Evolutionary conservation across 192 early-diverging fungal genomes (phyloP), one percentile per base, ranked within the genome.

Genomic region (Gonapodya sp.): DNA sequence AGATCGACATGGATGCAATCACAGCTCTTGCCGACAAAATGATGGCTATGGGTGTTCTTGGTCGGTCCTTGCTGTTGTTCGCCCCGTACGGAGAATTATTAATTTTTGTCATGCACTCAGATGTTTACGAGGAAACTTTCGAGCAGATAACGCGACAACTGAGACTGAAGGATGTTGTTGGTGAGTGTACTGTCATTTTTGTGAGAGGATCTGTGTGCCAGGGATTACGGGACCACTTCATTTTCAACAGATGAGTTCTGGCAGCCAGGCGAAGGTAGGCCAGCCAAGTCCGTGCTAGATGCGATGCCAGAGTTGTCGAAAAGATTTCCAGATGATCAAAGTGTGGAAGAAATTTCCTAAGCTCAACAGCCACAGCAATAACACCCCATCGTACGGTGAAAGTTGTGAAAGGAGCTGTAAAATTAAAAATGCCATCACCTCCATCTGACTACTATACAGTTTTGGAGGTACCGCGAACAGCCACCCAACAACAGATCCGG

Each of bases 111-210:
- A 34, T 34, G 8, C 16, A 72, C 32, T 30, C 79, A 89, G 86
- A 87, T 32, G 85, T 84, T 1, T 86, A 89, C 78, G 84, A 86
- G 36, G 75, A 83, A 36, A 84, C 80, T 0, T 89, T 88, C 73
- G 88, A 89, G 73, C 85, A 87, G 36, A 84, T 89, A 24, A 85
- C 85, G 1, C 80, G 88, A 34, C 81, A 74, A 34, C 80, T 89
- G 8, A 83, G 88, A 1, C 73, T 82, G n/a, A 79, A 82, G 16
- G 85, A 85, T 0, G 35, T 82, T 18, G 73, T 87, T 0, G 81
- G 79, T 82, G 73, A 34, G 73, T n/a, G n/a, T n/a, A n/a, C n/a
- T n/a, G n/a, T 79, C 2, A 34, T 77, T 31, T 34, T 16, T 18
- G 2, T 34, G 75, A 32, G 31, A 31, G 16, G 8, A 31, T 64